A percentile compares a stretch with the other conserved stretches of the same genome.
Evolutionary conservation across 352 stramenopile species (phyloP).

Genomic region (Globisporangium apiculatum): DNA sequence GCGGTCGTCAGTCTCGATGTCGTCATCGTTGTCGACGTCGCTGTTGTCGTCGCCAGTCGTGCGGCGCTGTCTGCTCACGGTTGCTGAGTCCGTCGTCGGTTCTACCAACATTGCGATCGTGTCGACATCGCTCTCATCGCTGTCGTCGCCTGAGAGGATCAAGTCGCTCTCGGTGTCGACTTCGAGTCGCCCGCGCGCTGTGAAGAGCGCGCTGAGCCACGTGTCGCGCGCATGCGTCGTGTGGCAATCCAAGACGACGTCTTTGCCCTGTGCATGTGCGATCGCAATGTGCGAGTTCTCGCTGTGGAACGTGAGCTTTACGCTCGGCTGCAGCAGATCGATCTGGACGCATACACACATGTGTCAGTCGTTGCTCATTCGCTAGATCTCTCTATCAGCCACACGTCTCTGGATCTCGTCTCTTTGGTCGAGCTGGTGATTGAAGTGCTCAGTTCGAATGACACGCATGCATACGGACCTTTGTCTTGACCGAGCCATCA

Average conservation of each 20-base stretch:
- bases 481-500: constrained; percentile 46
- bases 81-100: no score
- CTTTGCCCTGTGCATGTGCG: constrained; percentile 21
- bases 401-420: no score
- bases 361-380: background rate
- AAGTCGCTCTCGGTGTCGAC: constrained; percentile 36
- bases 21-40: no score
- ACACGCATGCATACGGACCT: constrained; percentile 18
- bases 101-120: background rate
- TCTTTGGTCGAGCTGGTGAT: no score
- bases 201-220: constrained; percentile 60
- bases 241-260: constrained; percentile 45
- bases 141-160: constrained; percentile 36
- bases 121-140: constrained; percentile 13
- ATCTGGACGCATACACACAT: constrained; percentile 23
- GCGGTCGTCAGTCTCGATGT: constrained; percentile 10
- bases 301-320: constrained; percentile 58
- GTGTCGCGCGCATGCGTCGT: constrained; percentile 36
- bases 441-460: no score
- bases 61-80: no score
- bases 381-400: no score
- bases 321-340: constrained; percentile 38
- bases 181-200: constrained; percentile 29
- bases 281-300: constrained; percentile 54
- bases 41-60: background rate